Evolutionary conservation across 805 yeast species (phyloP).

Genomic region (Kazachstania psychrophila): DNA sequence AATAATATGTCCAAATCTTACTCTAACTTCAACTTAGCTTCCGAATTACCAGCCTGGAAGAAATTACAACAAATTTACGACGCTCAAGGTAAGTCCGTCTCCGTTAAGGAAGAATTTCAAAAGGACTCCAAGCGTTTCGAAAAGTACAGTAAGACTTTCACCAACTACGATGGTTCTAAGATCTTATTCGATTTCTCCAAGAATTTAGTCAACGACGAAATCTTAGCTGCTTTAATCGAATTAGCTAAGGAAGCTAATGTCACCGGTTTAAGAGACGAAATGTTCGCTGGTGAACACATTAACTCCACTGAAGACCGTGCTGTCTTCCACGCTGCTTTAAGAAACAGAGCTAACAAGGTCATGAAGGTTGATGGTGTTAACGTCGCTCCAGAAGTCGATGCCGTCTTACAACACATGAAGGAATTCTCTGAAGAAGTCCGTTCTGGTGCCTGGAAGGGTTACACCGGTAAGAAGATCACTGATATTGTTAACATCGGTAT

Average conservation of each 20-base stretch:
- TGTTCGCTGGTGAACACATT: conserved; percentile 90
- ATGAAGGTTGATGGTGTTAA: conserved; percentile 85
- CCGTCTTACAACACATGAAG: conserved; percentile 90
- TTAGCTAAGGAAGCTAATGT: conserved; percentile 89
- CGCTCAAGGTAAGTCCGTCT: conserved; percentile 55
- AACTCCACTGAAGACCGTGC: conserved; percentile 96
- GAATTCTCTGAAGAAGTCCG: conserved; percentile 86
- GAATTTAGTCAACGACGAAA: conserved; percentile 83
- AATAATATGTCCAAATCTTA: conserved; percentile 26
- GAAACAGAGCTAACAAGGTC: conserved; percentile 79
- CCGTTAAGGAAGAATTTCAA: conserved; percentile 69
- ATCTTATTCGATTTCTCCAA: conserved; percentile 92
- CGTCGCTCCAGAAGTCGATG: conserved; percentile 85
- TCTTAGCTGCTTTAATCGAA: conserved; percentile 53
- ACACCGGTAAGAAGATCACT: conserved; percentile 87
- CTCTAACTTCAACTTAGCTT: conserved; percentile 48
- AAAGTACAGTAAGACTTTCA: conserved; percentile 68
- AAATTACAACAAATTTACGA: conserved; percentile 64
- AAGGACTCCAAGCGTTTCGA: conserved; percentile 66
- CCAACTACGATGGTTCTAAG: conserved; percentile 78
- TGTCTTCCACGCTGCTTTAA: conserved; percentile 91
- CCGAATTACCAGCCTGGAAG: conserved; percentile 80
- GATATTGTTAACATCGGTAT: conserved; percentile 96
- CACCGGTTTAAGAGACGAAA: conserved; percentile 75
- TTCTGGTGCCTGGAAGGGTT: conserved; percentile 94